Evolutionary conservation across 768 basidiomycete species (phyloP).

Genomic region (Tulasnella sp.): DNA sequence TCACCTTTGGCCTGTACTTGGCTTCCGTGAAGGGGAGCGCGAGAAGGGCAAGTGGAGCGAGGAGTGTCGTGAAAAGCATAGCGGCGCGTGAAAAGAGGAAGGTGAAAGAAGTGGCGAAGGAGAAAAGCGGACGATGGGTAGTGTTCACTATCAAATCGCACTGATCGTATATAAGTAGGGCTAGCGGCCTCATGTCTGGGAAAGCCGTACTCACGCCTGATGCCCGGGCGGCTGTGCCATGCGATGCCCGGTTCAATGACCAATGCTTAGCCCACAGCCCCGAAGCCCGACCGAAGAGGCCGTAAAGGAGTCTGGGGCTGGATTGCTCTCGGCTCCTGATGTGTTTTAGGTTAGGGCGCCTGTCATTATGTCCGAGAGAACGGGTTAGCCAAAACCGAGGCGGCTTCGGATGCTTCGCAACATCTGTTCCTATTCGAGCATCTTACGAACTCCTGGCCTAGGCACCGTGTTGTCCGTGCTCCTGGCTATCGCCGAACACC

Average conservation of each 20-base stretch:
- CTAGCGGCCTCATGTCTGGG: not conserved
- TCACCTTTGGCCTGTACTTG: not conserved
- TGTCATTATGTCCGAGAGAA: not conserved
- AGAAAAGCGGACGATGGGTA: not conserved
- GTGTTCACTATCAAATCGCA: not conserved
- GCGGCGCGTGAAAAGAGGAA: not conserved
- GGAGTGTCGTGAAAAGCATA: constrained; percentile 1
- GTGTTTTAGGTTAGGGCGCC: not conserved
- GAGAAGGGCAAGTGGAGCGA: not conserved
- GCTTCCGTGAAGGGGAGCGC: not conserved
- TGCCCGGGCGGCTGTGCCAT: not conserved
- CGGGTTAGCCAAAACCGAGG: not conserved
- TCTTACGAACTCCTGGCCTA: not conserved
- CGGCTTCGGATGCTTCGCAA: not conserved
- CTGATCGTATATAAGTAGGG: not conserved
- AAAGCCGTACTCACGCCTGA: not conserved
- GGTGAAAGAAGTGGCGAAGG: not conserved
- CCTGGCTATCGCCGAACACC: not conserved
- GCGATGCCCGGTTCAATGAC: not conserved
- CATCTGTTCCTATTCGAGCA: not conserved
- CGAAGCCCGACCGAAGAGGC: not conserved
- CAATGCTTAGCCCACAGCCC: not conserved
- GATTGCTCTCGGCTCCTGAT: not conserved
- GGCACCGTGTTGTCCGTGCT: no score
- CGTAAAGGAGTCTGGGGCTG: not conserved